Base-by-base conservation (phyloP, 106 monocot species). In the Triglochin maritima region DNA sequence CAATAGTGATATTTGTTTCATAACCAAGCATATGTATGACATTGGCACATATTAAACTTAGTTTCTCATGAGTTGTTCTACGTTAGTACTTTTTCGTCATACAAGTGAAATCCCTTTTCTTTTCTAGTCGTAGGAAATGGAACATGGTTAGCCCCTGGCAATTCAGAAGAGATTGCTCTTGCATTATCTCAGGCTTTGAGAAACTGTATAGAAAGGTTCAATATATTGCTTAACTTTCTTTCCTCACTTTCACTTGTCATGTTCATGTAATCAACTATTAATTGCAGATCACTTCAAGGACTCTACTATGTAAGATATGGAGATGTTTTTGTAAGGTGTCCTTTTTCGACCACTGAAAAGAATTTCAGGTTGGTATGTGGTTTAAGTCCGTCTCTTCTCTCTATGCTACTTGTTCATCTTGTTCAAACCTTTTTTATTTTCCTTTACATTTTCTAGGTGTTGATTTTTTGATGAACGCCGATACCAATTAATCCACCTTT, bases 271-370 rank as follows among this genome's bases (percentile, higher is more conserved):
- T 77, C 69, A 52, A 46, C 56, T 56, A 57, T 47, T 56, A 43
- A 73, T 77, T 47, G 45, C 79, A 95, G 95, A 84, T 48, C 95
- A 64, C 61, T 96, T 52, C 79, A 74, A 62, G 79, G 67, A n/a
- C 74, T 96, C 58, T 88, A 85, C 1, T 96, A 90, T 69, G 74
- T 80, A 57, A 87, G 95, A 80, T 96, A 81, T 80, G 95, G 95
- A 63, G 95, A 96, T 80, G 90, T 91, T 47, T 96, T 96, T 73
- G 78, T 83, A 54, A 96, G 76, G 86, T 81, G 71, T 46, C 74
- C 78, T 60, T 79, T 56, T 66, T 55, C 81, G 12, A 62, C 77
- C 72, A 78, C 13, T 64, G 80, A 77, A 71, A 84, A 77, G 62
- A 94, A 72, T 50, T 86, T 77, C 71, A 88, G 95, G 95, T 96